Percentiles rank a stretch among this genome's conserved stretches.
These are phyloP conservation scores for Byssochlamys sp. DNA, from an alignment of 2,329 filamentous ascomycete genomes.

Conservation along the genomic window DNA sequence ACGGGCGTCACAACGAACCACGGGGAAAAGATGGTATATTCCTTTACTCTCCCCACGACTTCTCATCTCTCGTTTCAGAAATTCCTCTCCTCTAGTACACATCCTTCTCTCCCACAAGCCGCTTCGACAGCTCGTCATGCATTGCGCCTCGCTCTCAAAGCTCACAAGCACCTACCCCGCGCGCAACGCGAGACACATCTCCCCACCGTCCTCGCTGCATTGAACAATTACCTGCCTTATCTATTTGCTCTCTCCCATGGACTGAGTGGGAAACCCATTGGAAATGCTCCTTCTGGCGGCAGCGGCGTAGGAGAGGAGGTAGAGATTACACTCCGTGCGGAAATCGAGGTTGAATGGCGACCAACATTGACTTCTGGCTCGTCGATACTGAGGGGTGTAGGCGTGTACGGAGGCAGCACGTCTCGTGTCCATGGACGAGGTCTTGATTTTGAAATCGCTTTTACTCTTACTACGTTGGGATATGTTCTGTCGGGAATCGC, in stretches of 20 bases:
- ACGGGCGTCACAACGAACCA: neutral
- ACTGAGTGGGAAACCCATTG: conserved; percentile 47
- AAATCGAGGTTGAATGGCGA: conserved; percentile 69
- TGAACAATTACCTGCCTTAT: conserved; percentile 75
- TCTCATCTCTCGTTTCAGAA: conserved; percentile 74
- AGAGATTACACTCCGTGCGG: conserved; percentile 56
- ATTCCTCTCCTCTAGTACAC: conserved; percentile 66
- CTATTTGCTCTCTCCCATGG: conserved; percentile 68
- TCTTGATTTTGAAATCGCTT: conserved; percentile 74
- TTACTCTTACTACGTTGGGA: conserved; percentile 66
- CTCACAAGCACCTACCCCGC: conserved; percentile 74
- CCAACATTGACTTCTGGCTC: conserved; percentile 59
- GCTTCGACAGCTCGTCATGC: conserved; percentile 77
- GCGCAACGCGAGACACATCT: conserved; percentile 62
- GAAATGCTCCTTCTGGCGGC: conserved; percentile 4
- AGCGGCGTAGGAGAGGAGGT: conserved; percentile 48
- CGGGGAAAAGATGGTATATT: conserved; percentile 65
- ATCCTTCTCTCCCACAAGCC: conserved; percentile 76
- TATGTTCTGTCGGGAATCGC: conserved; percentile 65
- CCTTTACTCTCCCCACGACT: conserved; percentile 79
- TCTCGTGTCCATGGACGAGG: conserved; percentile 59
- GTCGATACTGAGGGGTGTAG: conserved; percentile 13
- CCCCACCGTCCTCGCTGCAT: conserved; percentile 55
- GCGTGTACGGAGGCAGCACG: conserved; percentile 48
- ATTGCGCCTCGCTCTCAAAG: conserved; percentile 73